Evolutionary conservation across 2,329 filamentous ascomycete genomes (phyloP).

Genomic region (Aureobasidium sp.): DNA sequence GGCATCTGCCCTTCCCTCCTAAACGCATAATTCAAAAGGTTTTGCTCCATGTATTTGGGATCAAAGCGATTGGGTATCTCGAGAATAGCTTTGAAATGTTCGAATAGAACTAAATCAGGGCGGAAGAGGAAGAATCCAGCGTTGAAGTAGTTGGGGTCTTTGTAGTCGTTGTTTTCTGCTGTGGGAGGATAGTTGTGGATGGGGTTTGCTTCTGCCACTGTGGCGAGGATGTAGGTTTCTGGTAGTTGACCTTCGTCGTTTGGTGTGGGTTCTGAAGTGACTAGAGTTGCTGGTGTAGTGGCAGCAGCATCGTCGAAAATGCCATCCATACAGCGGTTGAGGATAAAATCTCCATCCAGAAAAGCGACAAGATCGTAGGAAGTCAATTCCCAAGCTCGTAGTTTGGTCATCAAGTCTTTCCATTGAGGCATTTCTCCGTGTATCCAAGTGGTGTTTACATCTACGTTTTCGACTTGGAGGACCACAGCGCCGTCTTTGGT

Average conservation of each 20-base stretch:
- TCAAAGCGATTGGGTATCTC: conserved; percentile 23
- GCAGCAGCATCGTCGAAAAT: conserved; percentile 26
- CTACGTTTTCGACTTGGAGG: conserved; percentile 10
- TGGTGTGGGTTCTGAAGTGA: neutral
- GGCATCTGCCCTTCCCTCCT: conserved; percentile 29
- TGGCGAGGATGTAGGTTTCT: conserved; percentile 24
- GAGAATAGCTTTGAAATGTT: conserved; percentile 26
- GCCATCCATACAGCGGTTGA: conserved; percentile 20
- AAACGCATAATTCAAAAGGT: conserved; percentile 28
- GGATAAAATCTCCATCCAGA: conserved; percentile 26
- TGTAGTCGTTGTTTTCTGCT: conserved; percentile 17
- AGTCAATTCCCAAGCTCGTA: conserved; percentile 29
- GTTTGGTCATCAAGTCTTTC: conserved; percentile 19
- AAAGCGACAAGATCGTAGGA: conserved; percentile 26
- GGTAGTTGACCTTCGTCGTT: conserved; percentile 19
- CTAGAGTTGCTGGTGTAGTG: conserved; percentile 13
- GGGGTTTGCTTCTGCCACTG: conserved; percentile 25
- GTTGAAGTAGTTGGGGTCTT: conserved; percentile 24
- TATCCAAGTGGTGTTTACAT: too few species aligned
- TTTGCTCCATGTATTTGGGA: conserved; percentile 28
- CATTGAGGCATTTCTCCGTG: too few species aligned
- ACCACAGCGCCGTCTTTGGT: conserved; percentile 19
- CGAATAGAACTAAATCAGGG: conserved; percentile 22
- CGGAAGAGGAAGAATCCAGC: conserved; percentile 28
- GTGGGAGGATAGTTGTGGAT: conserved; percentile 28